These are phyloP conservation scores for Tympanopsis confertula DNA, from an alignment of 2,329 filamentous ascomycete genomes.

Conservation along the genomic window DNA sequence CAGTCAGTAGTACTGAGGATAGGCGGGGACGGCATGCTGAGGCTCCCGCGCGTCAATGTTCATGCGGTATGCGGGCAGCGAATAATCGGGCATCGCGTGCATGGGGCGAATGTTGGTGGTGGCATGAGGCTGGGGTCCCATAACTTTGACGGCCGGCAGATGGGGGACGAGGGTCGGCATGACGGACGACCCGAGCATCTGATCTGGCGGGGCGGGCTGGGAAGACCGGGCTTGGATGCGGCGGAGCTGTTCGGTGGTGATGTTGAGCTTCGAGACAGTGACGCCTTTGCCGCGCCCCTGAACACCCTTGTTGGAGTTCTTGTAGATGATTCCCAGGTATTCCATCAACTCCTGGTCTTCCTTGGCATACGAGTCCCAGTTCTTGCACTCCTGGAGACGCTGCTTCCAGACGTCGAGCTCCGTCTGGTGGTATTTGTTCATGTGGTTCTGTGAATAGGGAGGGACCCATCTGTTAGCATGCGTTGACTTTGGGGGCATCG, in stretches of 20 bases:
- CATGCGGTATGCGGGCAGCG: no score
- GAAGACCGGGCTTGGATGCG: conserved; percentile 2
- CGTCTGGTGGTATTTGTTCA: conserved; percentile 80
- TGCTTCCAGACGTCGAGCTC: conserved; percentile 58
- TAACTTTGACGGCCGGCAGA: no score
- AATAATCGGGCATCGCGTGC: no score
- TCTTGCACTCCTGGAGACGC: conserved; percentile 55
- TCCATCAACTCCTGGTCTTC: conserved; percentile 67
- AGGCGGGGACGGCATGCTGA: no score
- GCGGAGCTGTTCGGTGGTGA: conserved; percentile 4
- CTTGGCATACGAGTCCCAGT: conserved; percentile 51
- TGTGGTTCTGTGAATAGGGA: conserved; percentile 52
- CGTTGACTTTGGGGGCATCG: background rate
- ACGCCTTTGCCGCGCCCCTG: conserved; percentile 86
- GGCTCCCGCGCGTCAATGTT: no score
- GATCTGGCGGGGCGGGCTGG: background rate
- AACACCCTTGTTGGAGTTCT: conserved; percentile 97
- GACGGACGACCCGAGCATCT: conserved; percentile 1
- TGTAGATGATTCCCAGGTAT: conserved; percentile 79
- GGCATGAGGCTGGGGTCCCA: no score
- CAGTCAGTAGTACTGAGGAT: no score
- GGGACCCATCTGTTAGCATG: conserved; percentile 1
- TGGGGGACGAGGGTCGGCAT: no score
- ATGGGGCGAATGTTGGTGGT: no score
- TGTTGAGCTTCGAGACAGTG: conserved; percentile 32